Evolutionary conservation across 495 filamentous ascomycete genomes (phyloP).

Genomic region (Acidomyces sp.): DNA sequence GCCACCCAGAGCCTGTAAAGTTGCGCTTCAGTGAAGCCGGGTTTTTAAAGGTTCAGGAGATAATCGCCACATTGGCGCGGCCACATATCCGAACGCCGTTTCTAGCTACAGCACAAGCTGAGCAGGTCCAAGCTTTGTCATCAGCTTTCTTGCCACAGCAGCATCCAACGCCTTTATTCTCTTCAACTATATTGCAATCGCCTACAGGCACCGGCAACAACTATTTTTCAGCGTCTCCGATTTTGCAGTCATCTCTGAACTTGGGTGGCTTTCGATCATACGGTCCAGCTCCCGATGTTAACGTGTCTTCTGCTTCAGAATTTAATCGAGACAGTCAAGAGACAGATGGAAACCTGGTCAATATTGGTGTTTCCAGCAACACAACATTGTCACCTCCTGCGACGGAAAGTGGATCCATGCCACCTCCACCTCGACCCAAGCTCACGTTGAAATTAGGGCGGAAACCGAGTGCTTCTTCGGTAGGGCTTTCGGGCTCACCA

Average conservation of each 20-base stretch:
- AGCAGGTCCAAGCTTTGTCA: background rate
- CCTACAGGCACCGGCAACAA: conserved; percentile 2
- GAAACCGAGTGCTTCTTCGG: conserved; percentile 1
- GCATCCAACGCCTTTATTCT: background rate
- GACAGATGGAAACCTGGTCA: background rate
- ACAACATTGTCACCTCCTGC: background rate
- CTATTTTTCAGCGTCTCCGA: conserved; percentile 2
- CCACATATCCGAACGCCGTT: background rate
- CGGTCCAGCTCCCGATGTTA: background rate
- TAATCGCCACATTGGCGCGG: background rate
- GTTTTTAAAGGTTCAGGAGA: background rate
- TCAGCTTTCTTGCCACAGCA: conserved; percentile 1
- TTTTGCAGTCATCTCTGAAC: background rate
- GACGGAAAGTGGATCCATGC: background rate
- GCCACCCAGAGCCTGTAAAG: background rate
- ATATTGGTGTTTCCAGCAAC: conserved; percentile 1
- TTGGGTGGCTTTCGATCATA: background rate
- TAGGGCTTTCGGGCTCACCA: conserved; percentile 2
- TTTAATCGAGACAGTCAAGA: background rate
- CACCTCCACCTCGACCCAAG: conserved; percentile 10
- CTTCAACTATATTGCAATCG: conserved; percentile 5
- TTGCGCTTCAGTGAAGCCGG: conserved; percentile 1
- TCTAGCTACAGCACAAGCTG: background rate
- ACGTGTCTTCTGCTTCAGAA: background rate
- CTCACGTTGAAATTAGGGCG: conserved; percentile 10